phyloP scores from a whole-genome alignment of 345 rosid species.

The Rhodomyrtus tomentosa region DNA sequence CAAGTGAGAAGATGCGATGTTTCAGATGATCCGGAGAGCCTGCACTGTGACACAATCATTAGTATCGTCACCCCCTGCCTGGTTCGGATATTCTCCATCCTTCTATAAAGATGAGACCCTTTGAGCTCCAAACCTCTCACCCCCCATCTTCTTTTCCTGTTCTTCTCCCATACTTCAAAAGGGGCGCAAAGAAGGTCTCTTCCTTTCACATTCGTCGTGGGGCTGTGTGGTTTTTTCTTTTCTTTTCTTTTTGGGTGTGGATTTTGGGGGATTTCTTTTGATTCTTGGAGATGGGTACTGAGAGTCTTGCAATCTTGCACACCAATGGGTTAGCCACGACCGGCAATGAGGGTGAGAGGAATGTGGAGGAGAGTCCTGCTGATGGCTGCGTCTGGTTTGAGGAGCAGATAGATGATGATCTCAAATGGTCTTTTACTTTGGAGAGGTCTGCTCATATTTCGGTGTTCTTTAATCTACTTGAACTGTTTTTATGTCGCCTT shows the following conservation, averaged over 20 bases:
- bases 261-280: not conserved
- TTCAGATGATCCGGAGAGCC: not conserved
- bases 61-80: not conserved
- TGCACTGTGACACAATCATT: slow-evolving; percentile 1
- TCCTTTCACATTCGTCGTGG: not conserved
- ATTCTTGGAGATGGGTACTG: not conserved
- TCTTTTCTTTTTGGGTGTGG: not conserved
- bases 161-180: not conserved
- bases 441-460: slow-evolving; percentile 39
- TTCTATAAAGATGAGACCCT: not conserved
- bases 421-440: slow-evolving; percentile 89
- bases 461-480: not conserved
- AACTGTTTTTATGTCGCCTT: not conserved
- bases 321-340: slow-evolving; percentile 34
- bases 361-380: not conserved
- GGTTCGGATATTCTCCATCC: not conserved
- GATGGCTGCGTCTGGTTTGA: slow-evolving; percentile 47
- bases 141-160: not conserved
- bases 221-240: not conserved
- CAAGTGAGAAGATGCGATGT: not conserved
- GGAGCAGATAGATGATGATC: slow-evolving; percentile 73
- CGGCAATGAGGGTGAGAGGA: slow-evolving; percentile 16
- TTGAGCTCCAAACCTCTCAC: not conserved
- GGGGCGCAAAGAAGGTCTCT: not conserved
- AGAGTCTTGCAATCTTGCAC: not conserved